phyloP scores from a whole-genome alignment of 2,329 filamentous ascomycete species.

The Fusarium sp. region DNA sequence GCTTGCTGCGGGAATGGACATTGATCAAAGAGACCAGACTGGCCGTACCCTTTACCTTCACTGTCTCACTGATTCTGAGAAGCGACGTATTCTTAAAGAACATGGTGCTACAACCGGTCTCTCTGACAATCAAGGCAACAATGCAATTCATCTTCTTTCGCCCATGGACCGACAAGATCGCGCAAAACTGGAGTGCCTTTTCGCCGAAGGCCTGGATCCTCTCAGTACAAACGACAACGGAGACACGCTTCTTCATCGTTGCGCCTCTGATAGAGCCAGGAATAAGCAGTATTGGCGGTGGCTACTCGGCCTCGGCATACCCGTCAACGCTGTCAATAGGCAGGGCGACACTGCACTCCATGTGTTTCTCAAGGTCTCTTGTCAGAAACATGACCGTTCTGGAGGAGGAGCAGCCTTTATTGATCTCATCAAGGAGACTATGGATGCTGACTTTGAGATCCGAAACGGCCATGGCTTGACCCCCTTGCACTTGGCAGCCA shows the following conservation, averaged over 20 bases:
- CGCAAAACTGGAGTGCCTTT: not conserved
- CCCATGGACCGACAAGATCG: not conserved
- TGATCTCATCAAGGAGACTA: conserved; percentile 5
- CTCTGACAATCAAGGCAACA: conserved; percentile 23
- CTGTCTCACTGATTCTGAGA: not conserved
- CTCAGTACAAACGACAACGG: conserved; percentile 23
- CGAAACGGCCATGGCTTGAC: conserved; percentile 26
- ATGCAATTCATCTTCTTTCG: conserved; percentile 15
- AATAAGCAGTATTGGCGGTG: conserved; percentile 1
- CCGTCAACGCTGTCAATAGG: conserved; percentile 30
- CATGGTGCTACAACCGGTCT: conserved; percentile 16
- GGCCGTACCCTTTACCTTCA: conserved; percentile 28
- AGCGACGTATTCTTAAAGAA: not conserved
- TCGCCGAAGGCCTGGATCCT: conserved; percentile 21
- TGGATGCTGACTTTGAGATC: conserved; percentile 19
- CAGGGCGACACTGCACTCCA: conserved; percentile 32
- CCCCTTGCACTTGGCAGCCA: conserved; percentile 29
- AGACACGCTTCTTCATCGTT: conserved; percentile 28
- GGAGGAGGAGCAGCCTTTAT: conserved; percentile 5
- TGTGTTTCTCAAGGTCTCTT: not conserved
- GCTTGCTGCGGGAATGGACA: conserved; percentile 24
- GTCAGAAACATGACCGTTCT: not conserved
- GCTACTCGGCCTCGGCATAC: conserved; percentile 25
- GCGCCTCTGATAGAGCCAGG: not conserved
- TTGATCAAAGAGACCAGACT: conserved; percentile 1